These are phyloP conservation scores for Nakazawaea anatomiae DNA, from an alignment of 805 yeast genomes.

Conservation along the genomic window DNA sequence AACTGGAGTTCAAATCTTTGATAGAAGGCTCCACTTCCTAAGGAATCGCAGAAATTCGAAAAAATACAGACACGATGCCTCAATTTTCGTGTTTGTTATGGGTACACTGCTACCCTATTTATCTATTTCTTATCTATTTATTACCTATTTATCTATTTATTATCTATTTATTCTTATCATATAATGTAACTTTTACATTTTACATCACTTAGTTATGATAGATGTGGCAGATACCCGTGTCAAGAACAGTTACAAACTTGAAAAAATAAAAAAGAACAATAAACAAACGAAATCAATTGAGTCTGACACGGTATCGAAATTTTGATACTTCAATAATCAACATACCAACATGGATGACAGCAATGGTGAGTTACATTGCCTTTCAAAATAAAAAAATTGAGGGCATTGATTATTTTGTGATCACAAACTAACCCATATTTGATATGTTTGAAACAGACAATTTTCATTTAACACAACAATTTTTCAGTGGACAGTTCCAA, in stretches of 20 bases:
- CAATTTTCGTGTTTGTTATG: too few species aligned
- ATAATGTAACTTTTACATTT: too few species aligned
- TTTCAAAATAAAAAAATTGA: too few species aligned
- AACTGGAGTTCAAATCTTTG: conserved; percentile 38
- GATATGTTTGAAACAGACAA: conserved; percentile 27
- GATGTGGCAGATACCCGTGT: background rate
- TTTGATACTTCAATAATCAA: too few species aligned
- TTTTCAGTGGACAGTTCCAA: conserved; percentile 52
- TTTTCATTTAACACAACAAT: conserved; percentile 50
- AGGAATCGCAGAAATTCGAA: background rate
- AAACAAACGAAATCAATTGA: background rate
- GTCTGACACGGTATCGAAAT: too few species aligned
- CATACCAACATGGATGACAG: conserved; percentile 13
- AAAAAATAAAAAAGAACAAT: background rate
- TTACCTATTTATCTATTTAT: conserved; percentile 2
- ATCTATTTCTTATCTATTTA: background rate
- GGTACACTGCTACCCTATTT: background rate
- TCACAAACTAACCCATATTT: background rate
- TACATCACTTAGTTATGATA: background rate
- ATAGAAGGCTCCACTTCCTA: conserved; percentile 22
- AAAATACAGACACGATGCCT: too few species aligned
- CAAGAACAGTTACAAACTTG: background rate
- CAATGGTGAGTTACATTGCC: conserved; percentile 14
- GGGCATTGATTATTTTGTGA: background rate
- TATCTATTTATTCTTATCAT: background rate